Evolutionary conservation across 805 yeast species (phyloP), one percentile per base, ranked within the genome.

Genomic region (Metschnikowia continentalis): DNA sequence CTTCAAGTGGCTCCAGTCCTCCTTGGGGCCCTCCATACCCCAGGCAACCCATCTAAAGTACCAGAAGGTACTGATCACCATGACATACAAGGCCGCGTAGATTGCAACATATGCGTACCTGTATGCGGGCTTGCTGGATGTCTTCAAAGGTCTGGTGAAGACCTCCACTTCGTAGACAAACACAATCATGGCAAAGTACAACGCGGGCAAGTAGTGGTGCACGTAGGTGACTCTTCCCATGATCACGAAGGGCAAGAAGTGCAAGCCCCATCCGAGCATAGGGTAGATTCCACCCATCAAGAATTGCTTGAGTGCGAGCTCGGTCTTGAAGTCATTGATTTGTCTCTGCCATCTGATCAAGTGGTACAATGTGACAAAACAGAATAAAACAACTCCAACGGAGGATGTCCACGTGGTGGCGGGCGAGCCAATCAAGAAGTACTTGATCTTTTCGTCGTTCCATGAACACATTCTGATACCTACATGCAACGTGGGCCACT

Each of bases 141-240:
- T 42, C 35, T 51, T 50, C 59, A 57, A 58, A 14, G 58, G 59
- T 38, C 50, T 52, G 19, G 78, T 65, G 48, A 72, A 61, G 36
- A 71, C 68, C 55, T 85, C 89, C 43, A 85, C 70, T 56, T 80
- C 68, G 63, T 80, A 87, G 50, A 81, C 82, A 58, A 82, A 76
- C 32, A 89, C 84, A 56, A 91, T 73, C 75, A 90, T 85, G 46
- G 98, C 98, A 84, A 92, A 92, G 71, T 88, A 92, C 56, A 91
- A 78, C 1, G 98, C 96, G 13, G 99, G 99, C 58, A 90, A 81
- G 69, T 92, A 92, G 68, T 92, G 99, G 71, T 92, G 99, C 33
- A 92, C 94, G 67, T 94, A 92, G 2, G 96, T 90, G 51, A 94
- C 97, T 75, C 99, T 87, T 11, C 95, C 90, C 99, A 92, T 92